phyloP scores from a whole-genome alignment of 352 stramenopile genomes.

The Phytophthora fragariaefolia region DNA sequence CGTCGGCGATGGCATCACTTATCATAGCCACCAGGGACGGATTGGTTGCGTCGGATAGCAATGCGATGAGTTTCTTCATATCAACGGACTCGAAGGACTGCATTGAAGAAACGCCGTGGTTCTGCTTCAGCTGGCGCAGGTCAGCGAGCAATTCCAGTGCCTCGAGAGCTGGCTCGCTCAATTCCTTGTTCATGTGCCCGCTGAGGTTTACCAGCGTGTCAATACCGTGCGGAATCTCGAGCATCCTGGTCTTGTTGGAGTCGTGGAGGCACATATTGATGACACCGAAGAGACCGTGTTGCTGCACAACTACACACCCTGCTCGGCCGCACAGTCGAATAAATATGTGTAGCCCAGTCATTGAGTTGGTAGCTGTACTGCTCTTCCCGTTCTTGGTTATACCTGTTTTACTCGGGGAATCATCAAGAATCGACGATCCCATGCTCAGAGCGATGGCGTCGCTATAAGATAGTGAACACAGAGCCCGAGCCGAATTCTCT shows the following conservation, averaged over 20 bases:
- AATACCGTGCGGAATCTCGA: slow-evolving; percentile 74
- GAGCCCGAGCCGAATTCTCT: slow-evolving; percentile 76
- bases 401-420: slow-evolving; percentile 14
- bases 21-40: slow-evolving; percentile 70
- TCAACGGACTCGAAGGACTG: slow-evolving; percentile 50
- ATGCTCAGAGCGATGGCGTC: slow-evolving; percentile 74
- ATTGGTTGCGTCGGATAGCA: slow-evolving; percentile 62
- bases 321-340: slow-evolving; percentile 48
- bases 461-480: slow-evolving; percentile 86
- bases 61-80: slow-evolving; percentile 71
- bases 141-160: slow-evolving; percentile 82
- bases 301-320: slow-evolving; percentile 50
- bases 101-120: slow-evolving; percentile 36
- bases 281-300: slow-evolving; percentile 72
- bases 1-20: slow-evolving; percentile 80
- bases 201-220: slow-evolving; percentile 85
- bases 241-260: slow-evolving; percentile 76
- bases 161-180: slow-evolving; percentile 73
- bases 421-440: slow-evolving; percentile 30
- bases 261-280: slow-evolving; percentile 90
- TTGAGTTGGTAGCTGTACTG: slow-evolving; percentile 10
- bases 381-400: slow-evolving; percentile 1
- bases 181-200: slow-evolving; percentile 60
- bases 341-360: slow-evolving; percentile 59
- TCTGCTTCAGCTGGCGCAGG: slow-evolving; percentile 53